Evolutionary conservation across 2,329 filamentous ascomycete species (phyloP), one percentile per base, ranked within the genome.

Genomic region (Sporothrix protearum): DNA sequence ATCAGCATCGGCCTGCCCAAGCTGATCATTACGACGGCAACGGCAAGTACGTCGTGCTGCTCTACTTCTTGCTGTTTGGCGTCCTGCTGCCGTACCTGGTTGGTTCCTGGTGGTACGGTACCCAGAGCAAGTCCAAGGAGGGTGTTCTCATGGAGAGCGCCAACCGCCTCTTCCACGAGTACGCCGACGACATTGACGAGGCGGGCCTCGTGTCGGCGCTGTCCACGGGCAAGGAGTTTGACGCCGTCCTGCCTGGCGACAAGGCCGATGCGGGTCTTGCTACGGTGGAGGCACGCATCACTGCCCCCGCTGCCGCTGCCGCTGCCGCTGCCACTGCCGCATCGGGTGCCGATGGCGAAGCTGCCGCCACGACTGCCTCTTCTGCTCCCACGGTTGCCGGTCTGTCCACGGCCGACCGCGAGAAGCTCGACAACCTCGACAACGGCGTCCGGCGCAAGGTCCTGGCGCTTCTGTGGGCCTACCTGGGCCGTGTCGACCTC

Each of bases 91-190:
- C 96, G 2, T 99, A 96, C 80, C 85, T 96, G 64, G 95, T 99
- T 71, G 96, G 96, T 64, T 94, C 92, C 72, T 99, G 96, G 96
- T 99, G 96, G 96, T 99, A 99, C 79, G 96, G 96, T 73, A 96
- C 93, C 45, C 95, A 97, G 81, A 89, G 91, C 77, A 89, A 92
- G 81, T 98, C 96, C 49, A 96, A 95, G 83, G 96, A 99, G 81
- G 93, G 93, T 76, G 92, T 98, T 33, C 85, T 97, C 71, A 91
- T 97, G 79, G 93, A 96, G 79, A 97, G 92, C 81, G 94, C 96
- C 76, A 96, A 96, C 80, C 94, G 93, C 75, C 87, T 99, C 72
- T 98, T 99, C 87, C 91, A 90, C 76, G 93, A 97, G 78, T 99
- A 96, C 82, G 89, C 92, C 75, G 94, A 97, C 70, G 88, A 89